A percentile compares a stretch with the other conserved stretches of the same genome.
Evolutionary conservation across 106 monocot genomes (phyloP).

Genomic region (Acorus gramineus): DNA sequence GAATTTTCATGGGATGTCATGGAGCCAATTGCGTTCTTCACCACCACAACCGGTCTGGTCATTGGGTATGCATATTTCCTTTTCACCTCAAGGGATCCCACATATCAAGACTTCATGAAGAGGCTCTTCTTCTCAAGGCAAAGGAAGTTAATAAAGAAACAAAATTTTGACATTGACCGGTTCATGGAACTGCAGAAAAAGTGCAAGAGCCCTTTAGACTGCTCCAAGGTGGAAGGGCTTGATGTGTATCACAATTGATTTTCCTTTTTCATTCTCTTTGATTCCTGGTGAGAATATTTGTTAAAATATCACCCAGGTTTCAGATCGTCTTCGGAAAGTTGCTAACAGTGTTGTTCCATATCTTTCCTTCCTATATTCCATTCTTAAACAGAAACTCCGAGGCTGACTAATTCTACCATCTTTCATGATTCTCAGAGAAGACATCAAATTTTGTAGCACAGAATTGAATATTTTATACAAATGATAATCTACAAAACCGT

Average conservation of each 20-base stretch:
- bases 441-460: too few relatives aligned
- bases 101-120: conserved; percentile 82
- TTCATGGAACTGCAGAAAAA: conserved; percentile 60
- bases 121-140: conserved; percentile 71
- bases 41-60: conserved; percentile 62
- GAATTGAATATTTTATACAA: too few relatives aligned
- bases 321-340: too few relatives aligned
- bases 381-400: too few relatives aligned
- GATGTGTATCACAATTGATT: background rate
- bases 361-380: too few relatives aligned
- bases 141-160: conserved; percentile 51
- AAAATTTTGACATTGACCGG: conserved; percentile 54
- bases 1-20: conserved; percentile 99
- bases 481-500: too few relatives aligned
- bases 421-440: too few relatives aligned
- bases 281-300: too few relatives aligned
- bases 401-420: too few relatives aligned
- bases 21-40: conserved; percentile 89
- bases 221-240: background rate
- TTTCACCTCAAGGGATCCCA: conserved; percentile 81
- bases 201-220: conserved; percentile 56
- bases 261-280: too few relatives aligned
- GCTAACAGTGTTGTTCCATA: too few relatives aligned
- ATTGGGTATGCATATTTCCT: conserved; percentile 84
- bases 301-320: too few relatives aligned